Evolutionary conservation across 139 green algal species (phyloP).

Genomic region (Dunaliella primolecta): DNA sequence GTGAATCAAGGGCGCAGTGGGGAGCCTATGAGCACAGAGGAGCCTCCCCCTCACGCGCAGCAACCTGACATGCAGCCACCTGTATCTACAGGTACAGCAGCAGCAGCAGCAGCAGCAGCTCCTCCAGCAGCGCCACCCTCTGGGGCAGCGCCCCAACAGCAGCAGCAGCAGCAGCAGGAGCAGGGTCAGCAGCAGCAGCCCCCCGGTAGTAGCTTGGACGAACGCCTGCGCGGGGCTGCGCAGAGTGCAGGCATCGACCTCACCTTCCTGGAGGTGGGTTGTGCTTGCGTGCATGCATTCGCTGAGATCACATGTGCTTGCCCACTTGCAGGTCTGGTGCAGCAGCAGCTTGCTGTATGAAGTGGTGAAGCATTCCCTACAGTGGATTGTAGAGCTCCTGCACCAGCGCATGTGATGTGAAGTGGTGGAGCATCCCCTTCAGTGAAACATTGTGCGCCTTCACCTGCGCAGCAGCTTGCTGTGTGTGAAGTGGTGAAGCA

Average conservation of each 20-base stretch:
- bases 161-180: conserved; percentile 8
- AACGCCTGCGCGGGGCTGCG: conserved; percentile 27
- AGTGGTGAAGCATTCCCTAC: too few species aligned
- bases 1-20: neutral
- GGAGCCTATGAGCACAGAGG: neutral
- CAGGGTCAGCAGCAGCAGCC: conserved; percentile 12
- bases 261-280: conserved; percentile 58
- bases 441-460: too few species aligned
- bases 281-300: too few species aligned
- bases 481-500: too few species aligned
- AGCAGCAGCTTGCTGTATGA: too few species aligned
- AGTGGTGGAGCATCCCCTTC: too few species aligned
- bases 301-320: too few species aligned
- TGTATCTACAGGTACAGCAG: conserved; percentile 3
- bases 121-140: conserved; percentile 4
- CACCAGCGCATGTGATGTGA: too few species aligned
- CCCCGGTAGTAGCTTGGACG: conserved; percentile 8
- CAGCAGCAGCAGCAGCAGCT: conserved; percentile 14
- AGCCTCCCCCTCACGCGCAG: neutral
- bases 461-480: too few species aligned
- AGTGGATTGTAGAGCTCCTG: too few species aligned
- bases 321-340: too few species aligned
- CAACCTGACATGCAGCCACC: neutral
- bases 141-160: neutral
- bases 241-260: conserved; percentile 65